Evolutionary conservation across 805 yeast genomes (phyloP), one percentile per base, ranked within the genome.

Genomic region (Ogataea henricii): DNA sequence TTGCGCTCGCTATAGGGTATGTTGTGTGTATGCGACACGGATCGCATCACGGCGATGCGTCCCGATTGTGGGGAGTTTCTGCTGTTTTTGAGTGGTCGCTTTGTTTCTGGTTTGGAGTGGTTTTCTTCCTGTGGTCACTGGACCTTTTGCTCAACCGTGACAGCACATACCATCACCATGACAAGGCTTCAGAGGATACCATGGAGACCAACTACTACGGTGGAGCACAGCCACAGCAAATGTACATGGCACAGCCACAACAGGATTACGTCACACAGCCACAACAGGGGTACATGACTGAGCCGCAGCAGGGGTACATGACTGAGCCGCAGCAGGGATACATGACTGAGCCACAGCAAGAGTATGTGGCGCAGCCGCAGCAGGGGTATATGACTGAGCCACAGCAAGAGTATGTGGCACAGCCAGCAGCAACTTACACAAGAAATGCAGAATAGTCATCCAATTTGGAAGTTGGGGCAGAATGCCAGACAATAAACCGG

Each of bases 21-120:
- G 89, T 81, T n/a, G 62, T 64, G 10, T 49, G 54, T 34, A 55
- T 58, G 62, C 47, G 48, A 16, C 30, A 39, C 21, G 68, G 54
- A 3, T 42, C 44, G 7, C 13, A 43, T 2, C 48, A 48, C 9
- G 65, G 65, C 20, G 56, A 55, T 20, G 44, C 47, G 1, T 71
- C 73, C 22, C 58, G 68, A 6, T 59, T 68, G 32, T 71, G 76
- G 53, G 77, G 77, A 3, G 70, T 76, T 26, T 74, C 83, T 34
- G 90, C 90, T 0, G 70, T 74, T 17, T 81, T 86, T 62, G 98
- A 92, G 67, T 92, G 98, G 98, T 62, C 83, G 3, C 67, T 91
- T 36, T 83, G 92, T n/a, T 91, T 83, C 67, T 83, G 88, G 82
- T 91, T 87, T 62, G 94, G 96, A 3, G 58, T 84, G 27, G 72